Conservation (phyloP, 1,284 basidiomycete genomes). For the Microstroma glucosiphilum region DNA sequence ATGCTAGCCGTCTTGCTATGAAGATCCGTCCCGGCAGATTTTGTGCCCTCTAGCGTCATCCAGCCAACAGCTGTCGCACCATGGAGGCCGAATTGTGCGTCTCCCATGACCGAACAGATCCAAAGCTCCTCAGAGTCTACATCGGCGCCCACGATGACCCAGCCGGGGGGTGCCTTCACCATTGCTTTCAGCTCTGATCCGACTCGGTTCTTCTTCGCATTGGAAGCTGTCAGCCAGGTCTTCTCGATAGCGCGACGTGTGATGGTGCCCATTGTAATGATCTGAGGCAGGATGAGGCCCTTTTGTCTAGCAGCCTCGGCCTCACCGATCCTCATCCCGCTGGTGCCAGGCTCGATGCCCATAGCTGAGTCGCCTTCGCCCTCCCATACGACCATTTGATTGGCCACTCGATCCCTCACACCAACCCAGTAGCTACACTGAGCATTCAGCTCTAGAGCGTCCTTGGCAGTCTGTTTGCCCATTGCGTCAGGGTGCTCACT, state of each 20-base stretch:
- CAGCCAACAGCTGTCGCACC: conserved; percentile 95
- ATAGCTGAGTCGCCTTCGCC: conserved; percentile 54
- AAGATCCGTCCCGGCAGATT: conserved; percentile 86
- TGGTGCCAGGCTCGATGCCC: conserved; percentile 23
- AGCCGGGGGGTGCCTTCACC: conserved; percentile 87
- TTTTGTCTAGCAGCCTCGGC: conserved; percentile 57
- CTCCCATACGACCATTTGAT: conserved; percentile 91
- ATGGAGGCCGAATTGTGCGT: conserved; percentile 94
- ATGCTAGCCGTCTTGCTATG: conserved; percentile 96
- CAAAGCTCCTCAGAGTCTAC: conserved; percentile 98
- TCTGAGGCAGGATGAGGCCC: conserved; percentile 90
- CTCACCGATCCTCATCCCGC: conserved; percentile 21
- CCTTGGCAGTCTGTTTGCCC: conserved; percentile 67
- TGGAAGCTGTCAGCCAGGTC: conserved; percentile 97
- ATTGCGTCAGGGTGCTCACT: conserved; percentile 49
- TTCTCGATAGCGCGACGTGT: conserved; percentile 95
- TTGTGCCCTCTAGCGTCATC: conserved; percentile 99
- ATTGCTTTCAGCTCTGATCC: conserved; percentile 97
- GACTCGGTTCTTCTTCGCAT: conserved; percentile 93
- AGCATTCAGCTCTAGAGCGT: conserved; percentile 84
- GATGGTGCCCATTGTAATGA: conserved; percentile 97
- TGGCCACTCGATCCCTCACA: conserved; percentile 80
- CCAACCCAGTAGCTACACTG: conserved; percentile 98
- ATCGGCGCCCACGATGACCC: conserved; percentile 92
- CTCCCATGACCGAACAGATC: conserved; percentile 98